Base-by-base conservation (phyloP, 2,329 filamentous ascomycete species). In the Westerdykella ornata region DNA sequence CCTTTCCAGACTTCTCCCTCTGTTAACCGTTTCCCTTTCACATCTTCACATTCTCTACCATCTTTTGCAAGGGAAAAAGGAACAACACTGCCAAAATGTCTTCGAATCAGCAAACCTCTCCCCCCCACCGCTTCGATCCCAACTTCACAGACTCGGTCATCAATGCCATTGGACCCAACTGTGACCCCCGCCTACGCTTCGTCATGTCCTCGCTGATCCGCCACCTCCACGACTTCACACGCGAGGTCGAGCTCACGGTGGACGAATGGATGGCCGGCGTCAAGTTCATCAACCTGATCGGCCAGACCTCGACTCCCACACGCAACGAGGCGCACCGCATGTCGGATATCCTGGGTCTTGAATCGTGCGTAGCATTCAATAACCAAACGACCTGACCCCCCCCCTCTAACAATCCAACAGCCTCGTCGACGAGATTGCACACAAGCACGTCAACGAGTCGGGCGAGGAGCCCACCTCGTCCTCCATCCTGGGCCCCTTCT, bases 181-280 rank as follows among this genome's bases (percentile, higher is more conserved):
- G 80, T 11, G 70, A 75, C 39, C 77, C 82, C 43, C 74, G 85
- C 45, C 76, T 80, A 55, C 76, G 81, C 44, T 70, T 78, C 49
- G 72, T 88, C 54, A 70, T 88, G 56, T 65, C 72, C 46, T 72
- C 76, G 19, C 67, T 88, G 53, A 81, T 88, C 66, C 72, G 69
- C 37, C 84, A 88, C 69, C 72, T 89, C 44, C 85, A 89, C 70
- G 83, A 88, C 68, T 88, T 88, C 63, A 77, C 80, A 42, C 80
- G 85, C 43, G 85, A 89, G 59, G 78, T 85, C 49, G 83, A 88
- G 68, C 77, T 89, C 38, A 87, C 80, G 14, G 74, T 79, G 22
- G 84, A 85, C 41, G 85, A 89, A 68, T 88, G 84, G 84, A 77
- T 87, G 66, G 67, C 78, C 6, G 85, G 84, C 40, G 82, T 88